A percentile compares a stretch with the other conserved stretches of the same genome.
phyloP scores from a whole-genome alignment of 2,329 filamentous ascomycete species.

The Alternaria angustiovoidea region DNA sequence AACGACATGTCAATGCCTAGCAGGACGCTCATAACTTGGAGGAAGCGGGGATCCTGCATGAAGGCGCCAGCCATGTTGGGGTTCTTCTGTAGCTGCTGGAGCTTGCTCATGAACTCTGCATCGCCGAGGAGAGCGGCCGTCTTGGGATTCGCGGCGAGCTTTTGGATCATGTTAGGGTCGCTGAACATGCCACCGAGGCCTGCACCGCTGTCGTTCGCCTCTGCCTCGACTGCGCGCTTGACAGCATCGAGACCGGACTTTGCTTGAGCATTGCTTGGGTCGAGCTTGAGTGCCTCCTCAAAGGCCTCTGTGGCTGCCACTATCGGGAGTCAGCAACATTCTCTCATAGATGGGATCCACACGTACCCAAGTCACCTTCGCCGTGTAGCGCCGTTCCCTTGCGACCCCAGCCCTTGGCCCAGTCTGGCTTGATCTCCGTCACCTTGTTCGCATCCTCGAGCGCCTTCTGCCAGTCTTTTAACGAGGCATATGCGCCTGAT shows the following conservation, averaged over 20 bases:
- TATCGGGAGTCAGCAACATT: conserved; percentile 38
- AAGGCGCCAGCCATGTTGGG: conserved; percentile 79
- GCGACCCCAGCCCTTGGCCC: conserved; percentile 94
- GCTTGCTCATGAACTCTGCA: conserved; percentile 86
- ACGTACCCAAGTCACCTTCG: conserved; percentile 75
- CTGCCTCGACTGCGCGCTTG: conserved; percentile 84
- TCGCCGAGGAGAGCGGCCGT: conserved; percentile 83
- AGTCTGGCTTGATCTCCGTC: conserved; percentile 94
- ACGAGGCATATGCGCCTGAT: conserved; percentile 85
- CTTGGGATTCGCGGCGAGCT: conserved; percentile 94
- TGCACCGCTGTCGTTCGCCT: conserved; percentile 71
- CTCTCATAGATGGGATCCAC: not conserved
- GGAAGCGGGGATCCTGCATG: conserved; percentile 88
- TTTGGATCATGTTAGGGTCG: conserved; percentile 87
- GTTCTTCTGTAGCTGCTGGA: conserved; percentile 82
- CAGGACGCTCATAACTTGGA: conserved; percentile 91
- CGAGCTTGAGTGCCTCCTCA: conserved; percentile 91
- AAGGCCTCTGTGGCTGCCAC: conserved; percentile 88
- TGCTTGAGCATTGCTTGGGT: conserved; percentile 89
- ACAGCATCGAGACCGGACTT: conserved; percentile 88
- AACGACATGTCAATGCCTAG: conserved; percentile 93
- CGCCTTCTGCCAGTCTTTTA: conserved; percentile 85
- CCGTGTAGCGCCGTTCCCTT: conserved; percentile 94
- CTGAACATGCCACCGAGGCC: conserved; percentile 93
- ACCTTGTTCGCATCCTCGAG: conserved; percentile 92